Base-by-base conservation (phyloP, 495 filamentous ascomycete species). In the Oidiodendron maius region DNA sequence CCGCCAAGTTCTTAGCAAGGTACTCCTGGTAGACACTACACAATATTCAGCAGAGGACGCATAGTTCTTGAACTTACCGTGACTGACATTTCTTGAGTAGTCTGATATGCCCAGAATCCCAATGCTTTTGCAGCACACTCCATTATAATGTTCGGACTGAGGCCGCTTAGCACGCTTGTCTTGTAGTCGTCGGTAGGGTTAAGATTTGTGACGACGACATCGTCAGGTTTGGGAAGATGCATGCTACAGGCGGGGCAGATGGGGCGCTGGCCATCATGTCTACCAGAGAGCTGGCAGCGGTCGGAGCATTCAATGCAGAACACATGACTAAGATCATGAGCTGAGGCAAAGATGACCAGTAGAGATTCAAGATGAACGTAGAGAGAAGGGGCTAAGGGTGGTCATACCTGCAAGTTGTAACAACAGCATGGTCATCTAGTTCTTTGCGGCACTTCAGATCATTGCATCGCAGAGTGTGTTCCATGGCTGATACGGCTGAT, bases 131-230 rank as follows among this genome's bases (percentile, higher is more conserved):
- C 85, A 41, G 91, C 86, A 57, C 89, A 95, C 60, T 96, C 93
- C 77, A 95, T 90, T 44, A 98, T 87, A 10, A 83, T 77, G 32
- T 76, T 84, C 2, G 93, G 93, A 46, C 78, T 86, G 4, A 96
- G 66, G 0, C 93, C 93, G 62, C 87, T 88, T 12, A 98, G 69
- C 9, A 93, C 83, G 51, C 87, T 89, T 0, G 89, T 91, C 60
- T 95, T 95, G 72, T 95, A 96, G 52, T 95, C 93, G 61, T 96
- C 91, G 0, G 85, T 82, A 0, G 91, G 91, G 48, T 87, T 88
- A 25, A 98, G 73, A 39, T 82, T 75, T 1, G 84, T 82, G 16
- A 81, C 74, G 2, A 89, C 81, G 16, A 79, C 85, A 67, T 94
- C 90, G 57, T 95, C 89, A 0, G 82, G 81, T 52, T 84, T 86